Conservation (phyloP, 169 alveolate species). For the Eimeria sp. region DNA sequence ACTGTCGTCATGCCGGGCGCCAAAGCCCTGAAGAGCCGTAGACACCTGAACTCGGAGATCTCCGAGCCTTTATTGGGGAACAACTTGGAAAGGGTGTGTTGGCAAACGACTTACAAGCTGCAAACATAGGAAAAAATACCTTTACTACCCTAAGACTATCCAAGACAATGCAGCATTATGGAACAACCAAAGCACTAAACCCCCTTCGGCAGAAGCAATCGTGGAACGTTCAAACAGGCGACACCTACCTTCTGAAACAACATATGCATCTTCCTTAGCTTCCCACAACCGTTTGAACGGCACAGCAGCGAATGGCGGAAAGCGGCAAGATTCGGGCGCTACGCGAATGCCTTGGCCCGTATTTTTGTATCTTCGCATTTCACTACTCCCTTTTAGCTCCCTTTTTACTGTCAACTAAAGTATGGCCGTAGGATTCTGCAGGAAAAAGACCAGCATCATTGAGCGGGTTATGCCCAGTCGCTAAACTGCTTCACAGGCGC, state of each 20-base stretch:
- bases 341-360: no score
- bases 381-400: no score
- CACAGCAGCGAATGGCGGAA: no score
- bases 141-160: not conserved
- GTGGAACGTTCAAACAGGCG: not conserved
- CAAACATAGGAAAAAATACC: not conserved
- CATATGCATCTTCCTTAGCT: no score
- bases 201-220: not conserved
- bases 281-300: not conserved
- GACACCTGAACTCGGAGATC: not conserved
- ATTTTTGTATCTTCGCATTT: no score
- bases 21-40: not conserved
- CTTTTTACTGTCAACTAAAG: no score
- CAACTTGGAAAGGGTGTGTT: not conserved
- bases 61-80: not conserved
- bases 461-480: not conserved
- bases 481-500: not conserved
- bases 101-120: not conserved
- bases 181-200: not conserved
- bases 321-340: no score
- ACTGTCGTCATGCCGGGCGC: not conserved
- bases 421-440: no score
- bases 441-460: no score
- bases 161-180: not conserved
- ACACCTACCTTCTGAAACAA: not conserved